Base-by-base conservation (phyloP, 1,284 basidiomycete genomes). In the Rhodotorula sp. region DNA sequence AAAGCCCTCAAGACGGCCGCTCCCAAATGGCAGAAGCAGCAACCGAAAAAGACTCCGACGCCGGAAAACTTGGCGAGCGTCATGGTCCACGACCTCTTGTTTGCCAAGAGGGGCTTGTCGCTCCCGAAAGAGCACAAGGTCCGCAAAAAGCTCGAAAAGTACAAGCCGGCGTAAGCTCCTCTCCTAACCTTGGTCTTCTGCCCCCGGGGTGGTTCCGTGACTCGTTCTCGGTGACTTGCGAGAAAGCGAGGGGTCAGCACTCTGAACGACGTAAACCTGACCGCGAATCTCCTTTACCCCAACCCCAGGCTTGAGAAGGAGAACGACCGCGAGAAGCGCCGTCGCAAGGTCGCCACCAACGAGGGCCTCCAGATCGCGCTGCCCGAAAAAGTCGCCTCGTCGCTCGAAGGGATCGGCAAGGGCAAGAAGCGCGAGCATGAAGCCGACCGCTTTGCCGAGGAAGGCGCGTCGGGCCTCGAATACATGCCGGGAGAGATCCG, bases 11-110 rank as follows among this genome's bases (percentile, higher is more conserved):
- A 63, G 52, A 48, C 47, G 48, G 54, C 26, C 14, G 73, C 68
- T 2, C 61, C 74, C 34, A 63, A 63, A 43, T 45, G 26, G 43
- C 54, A 61, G 56, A 67, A 66, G 60, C 58, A 67, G 49, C 49
- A 60, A 45, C 26, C 63, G 60, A 64, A 67, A 52, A 48, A 63
- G 69, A 67, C 75, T 38, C 70, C 70, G 59, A 71, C 73, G 19
- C 75, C 75, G 7, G 49, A 47, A n/a, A 66, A 61, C 28, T 85
- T 95, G 61, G 86, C 89, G 8, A 84, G 92, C 21, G 88, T 95
- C 54, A 87, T 97, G 45, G 87, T 94, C 5, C 93, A 97, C 77
- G 94, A 97, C 80, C 82, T 93, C 19, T 84, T 97, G 47, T 85
- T 95, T 60, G 85, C 89, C 23, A 82, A 86, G 26, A 90, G 91